Evolutionary conservation across 2,329 filamentous ascomycete species (phyloP).

Genomic region (Nigrospora oryzae): DNA sequence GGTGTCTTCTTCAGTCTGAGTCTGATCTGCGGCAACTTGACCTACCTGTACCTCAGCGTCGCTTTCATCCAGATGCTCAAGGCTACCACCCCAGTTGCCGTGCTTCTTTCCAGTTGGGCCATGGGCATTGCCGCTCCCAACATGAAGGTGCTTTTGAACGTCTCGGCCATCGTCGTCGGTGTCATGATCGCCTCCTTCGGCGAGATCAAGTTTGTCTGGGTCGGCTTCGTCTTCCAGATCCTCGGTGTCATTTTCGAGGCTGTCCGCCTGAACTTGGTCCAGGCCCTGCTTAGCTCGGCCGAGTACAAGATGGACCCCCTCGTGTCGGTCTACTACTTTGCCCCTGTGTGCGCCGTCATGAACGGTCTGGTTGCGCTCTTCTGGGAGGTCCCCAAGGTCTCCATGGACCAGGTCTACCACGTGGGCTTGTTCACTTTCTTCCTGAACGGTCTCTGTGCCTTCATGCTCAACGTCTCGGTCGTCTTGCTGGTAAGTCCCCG

Average conservation of each 20-base stretch:
- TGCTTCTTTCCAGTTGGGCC: slow-evolving; percentile 81
- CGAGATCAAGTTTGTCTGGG: slow-evolving; percentile 86
- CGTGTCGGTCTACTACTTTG: slow-evolving; percentile 85
- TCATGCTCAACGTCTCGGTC: slow-evolving; percentile 76
- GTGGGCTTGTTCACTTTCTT: slow-evolving; percentile 68
- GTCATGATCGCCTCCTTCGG: slow-evolving; percentile 91
- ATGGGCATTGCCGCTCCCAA: slow-evolving; percentile 80
- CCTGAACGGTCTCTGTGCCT: slow-evolving; percentile 69
- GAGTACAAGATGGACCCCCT: slow-evolving; percentile 91
- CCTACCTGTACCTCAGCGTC: slow-evolving; percentile 90
- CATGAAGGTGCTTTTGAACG: slow-evolving; percentile 81
- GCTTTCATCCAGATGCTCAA: slow-evolving; percentile 99
- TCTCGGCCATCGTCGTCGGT: slow-evolving; percentile 89
- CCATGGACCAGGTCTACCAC: slow-evolving; percentile 61
- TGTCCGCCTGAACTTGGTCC: slow-evolving; percentile 74
- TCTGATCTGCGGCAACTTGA: slow-evolving; percentile 92
- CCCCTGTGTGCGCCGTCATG: slow-evolving; percentile 75
- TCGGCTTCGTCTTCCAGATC: slow-evolving; percentile 72
- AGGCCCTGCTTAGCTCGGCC: slow-evolving; percentile 69
- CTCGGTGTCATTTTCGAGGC: slow-evolving; percentile 76
- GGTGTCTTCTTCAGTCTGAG: slow-evolving; percentile 93
- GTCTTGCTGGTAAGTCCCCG: slow-evolving; percentile 65
- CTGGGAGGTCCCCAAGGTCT: slow-evolving; percentile 64
- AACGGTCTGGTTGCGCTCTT: slow-evolving; percentile 67
- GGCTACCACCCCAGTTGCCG: slow-evolving; percentile 92